Base-by-base conservation (phyloP, 352 stramenopile species). In the Blastocystis sp. region DNA sequence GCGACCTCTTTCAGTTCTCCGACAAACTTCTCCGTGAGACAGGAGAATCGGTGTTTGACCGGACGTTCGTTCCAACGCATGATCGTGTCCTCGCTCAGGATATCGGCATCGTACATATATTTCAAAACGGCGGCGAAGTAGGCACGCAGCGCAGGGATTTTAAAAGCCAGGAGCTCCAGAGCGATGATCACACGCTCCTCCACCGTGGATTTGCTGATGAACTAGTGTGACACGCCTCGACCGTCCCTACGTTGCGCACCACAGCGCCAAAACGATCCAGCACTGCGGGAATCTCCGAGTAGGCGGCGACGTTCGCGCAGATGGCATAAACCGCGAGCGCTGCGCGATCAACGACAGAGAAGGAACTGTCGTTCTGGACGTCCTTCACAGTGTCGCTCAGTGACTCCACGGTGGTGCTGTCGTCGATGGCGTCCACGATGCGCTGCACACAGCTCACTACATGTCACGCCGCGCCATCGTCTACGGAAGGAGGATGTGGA, bases 271-370 rank as follows among this genome's bases (percentile, higher is more conserved):
- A 92, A 91, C 95, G 93, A 90, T 94, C 92, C 7, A 96, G 90
- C 41, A 95, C 93, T 13, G 93, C 92, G 43, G 93, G 92, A 76
- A 94, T 95, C 91, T 95, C 93, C 87, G 95, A 91, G 90, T 95
- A 95, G 90, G 90, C 94, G 39, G 93, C 88, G 37, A 95, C 90
- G 43, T 95, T 93, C 90, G 94, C 89, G 53, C 93, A 91, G 30
- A 92, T 94, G 65, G 93, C 93, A 76, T 93, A 93, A 91, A 95
- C 95, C 79, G 95, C 95, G 68, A 96, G 94, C 8, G 95, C 93
- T 59, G 95, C 91, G 66, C 94, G 94, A 76, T 96, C 94, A 41
- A 92, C 93, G 39, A 94, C 91, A 16, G 93, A 93, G 26, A 95
- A 87, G 3, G 94, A 93, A 0, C 92, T 92, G 90, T 94, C 93